Evolutionary conservation across 345 rosid species (phyloP).

Genomic region (Citrus hindsii): DNA sequence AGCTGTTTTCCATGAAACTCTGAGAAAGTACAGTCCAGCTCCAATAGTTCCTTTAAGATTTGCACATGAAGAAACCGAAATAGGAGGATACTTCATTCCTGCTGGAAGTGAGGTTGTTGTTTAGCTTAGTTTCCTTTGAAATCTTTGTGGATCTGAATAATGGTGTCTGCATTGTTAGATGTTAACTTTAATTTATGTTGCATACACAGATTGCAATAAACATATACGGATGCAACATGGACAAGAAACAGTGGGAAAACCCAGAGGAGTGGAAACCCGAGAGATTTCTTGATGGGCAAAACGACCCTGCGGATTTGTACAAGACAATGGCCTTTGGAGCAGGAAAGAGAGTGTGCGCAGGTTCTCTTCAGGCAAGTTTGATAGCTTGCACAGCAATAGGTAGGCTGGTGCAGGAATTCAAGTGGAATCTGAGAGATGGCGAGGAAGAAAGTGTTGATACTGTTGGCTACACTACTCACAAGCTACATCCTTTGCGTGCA

Average conservation of each 20-base stretch:
- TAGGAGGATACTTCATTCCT: slow-evolving; percentile 71
- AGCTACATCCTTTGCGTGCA: slow-evolving; percentile 69
- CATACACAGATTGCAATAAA: slow-evolving; percentile 71
- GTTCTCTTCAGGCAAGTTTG: slow-evolving; percentile 65
- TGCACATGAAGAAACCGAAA: slow-evolving; percentile 72
- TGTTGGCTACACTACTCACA: slow-evolving; percentile 59
- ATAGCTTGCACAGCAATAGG: slow-evolving; percentile 59
- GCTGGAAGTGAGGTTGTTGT: slow-evolving; percentile 64
- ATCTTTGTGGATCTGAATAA: not conserved
- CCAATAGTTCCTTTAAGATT: slow-evolving; percentile 68
- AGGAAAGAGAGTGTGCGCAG: slow-evolving; percentile 77
- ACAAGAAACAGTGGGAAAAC: slow-evolving; percentile 65
- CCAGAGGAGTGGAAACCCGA: slow-evolving; percentile 78
- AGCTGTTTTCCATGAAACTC: slow-evolving; percentile 80
- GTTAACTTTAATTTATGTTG: not conserved
- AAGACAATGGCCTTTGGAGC: slow-evolving; percentile 96
- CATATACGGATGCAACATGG: slow-evolving; percentile 89
- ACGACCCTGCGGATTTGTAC: slow-evolving; percentile 52
- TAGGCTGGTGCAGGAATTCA: slow-evolving; percentile 74
- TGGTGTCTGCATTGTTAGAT: not conserved
- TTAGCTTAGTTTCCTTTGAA: not conserved
- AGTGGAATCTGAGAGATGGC: slow-evolving; percentile 62
- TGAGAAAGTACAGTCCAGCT: slow-evolving; percentile 73
- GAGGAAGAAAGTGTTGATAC: slow-evolving; percentile 70
- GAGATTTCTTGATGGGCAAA: slow-evolving; percentile 56